phyloP scores from a whole-genome alignment of 176 grass and related monocot genomes.

The Phoenix dactylifera region DNA sequence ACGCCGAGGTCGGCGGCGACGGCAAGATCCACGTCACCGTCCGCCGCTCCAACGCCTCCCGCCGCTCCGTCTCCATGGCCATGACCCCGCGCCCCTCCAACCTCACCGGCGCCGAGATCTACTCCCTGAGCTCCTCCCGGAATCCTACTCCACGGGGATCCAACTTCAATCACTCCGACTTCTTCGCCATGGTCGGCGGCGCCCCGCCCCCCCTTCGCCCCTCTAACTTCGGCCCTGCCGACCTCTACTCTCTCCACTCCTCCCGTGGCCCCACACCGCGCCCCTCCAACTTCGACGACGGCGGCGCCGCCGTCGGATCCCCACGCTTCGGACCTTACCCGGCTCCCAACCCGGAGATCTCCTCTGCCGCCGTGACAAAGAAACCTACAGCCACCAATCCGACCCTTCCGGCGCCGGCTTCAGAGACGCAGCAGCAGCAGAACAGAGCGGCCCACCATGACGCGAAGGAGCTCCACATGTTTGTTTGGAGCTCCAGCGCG shows the following conservation, averaged over 20 bases:
- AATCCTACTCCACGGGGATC: conserved; percentile 79
- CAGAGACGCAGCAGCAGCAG: conserved; percentile 10
- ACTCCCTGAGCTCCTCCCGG: conserved; percentile 75
- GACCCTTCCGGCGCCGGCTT: not conserved
- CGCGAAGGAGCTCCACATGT: conserved; percentile 97
- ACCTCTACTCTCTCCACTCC: conserved; percentile 56
- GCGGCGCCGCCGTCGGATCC: not conserved
- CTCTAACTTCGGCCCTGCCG: conserved; percentile 64
- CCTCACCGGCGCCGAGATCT: conserved; percentile 31
- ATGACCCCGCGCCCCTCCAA: conserved; percentile 28
- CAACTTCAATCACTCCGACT: conserved; percentile 83
- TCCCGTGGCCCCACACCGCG: conserved; percentile 68
- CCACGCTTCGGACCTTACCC: too few species aligned
- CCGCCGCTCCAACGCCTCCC: conserved; percentile 57
- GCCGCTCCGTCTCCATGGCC: conserved; percentile 35
- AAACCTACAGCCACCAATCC: not conserved
- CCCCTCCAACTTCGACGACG: conserved; percentile 78
- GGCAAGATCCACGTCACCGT: conserved; percentile 63
- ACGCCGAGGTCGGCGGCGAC: conserved; percentile 51
- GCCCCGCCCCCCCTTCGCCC: conserved; percentile 30
- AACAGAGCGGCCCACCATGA: conserved; percentile 35
- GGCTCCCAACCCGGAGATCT: not conserved
- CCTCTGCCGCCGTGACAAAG: not conserved
- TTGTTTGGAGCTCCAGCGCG: conserved; percentile 80
- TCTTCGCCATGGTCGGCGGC: conserved; percentile 67